Evolutionary conservation across 2,329 filamentous ascomycete species (phyloP), one percentile per base, ranked within the genome.

Genomic region (Colletotrichum brevisporum): DNA sequence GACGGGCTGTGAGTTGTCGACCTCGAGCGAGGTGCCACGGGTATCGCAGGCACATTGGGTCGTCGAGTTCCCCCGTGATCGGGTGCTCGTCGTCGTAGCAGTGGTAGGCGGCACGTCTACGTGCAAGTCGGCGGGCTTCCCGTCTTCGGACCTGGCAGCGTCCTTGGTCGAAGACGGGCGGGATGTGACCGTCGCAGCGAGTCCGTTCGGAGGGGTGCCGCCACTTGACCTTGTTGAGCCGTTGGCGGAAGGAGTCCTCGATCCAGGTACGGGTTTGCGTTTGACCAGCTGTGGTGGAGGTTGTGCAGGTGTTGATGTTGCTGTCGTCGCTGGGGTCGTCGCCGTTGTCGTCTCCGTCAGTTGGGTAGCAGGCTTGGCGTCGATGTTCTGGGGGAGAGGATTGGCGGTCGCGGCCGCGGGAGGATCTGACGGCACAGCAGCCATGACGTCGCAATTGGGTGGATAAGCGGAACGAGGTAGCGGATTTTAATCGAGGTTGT

Each of bases 1-100:
- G 31, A 77, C 76, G 2, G 83, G 84, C 70, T 81, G 80, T 51
- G 79, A 74, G 47, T 78, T 77, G 73, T 84, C 80, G 63, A 82
- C 73, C 39, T 80, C 77, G 65, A 79, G 72, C 4, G 76, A 73
- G 4, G 70, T 72, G 4, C 75, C 59, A 24, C 61, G 50, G 12
- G 64, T 56, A 5, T 61, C 41, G 41, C 62, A 61, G n/a, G 67
- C 48, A 6, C 41, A 55, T 16, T 63, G 68, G 1, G 61, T 57
- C 31, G 70, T 60, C 16, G 70, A 61, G 10, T 66, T 50, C 13
- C 62, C 58, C 12, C 66, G 58, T 26, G 71, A 70, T 27, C 12
- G 54, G 4, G 63, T 68, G 48, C 27, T 54, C 12, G 59, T 41
- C 5, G 59, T 62, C 5, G 60, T 59, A 15, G 31, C 51, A n/a